Conservation (phyloP, 192 early-diverging fungal species). For the Polychytrium aggregatum region DNA sequence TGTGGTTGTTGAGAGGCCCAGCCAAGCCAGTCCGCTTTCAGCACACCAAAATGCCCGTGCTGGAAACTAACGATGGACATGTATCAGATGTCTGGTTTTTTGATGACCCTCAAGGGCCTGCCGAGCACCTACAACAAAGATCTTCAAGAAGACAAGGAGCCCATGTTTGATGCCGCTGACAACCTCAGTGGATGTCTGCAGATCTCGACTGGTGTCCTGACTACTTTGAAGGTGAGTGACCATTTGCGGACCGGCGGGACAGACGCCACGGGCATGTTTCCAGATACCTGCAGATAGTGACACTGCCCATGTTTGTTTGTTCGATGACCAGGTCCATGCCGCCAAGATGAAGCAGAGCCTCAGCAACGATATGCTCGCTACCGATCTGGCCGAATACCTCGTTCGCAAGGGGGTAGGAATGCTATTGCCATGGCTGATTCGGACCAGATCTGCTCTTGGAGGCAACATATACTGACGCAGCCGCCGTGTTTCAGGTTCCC, state of each 20-base stretch:
- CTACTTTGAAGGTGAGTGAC: conserved; percentile 62
- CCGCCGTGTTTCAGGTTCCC: conserved; percentile 51
- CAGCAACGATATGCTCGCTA: conserved; percentile 91
- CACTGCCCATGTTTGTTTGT: too few species aligned
- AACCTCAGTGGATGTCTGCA: conserved; percentile 81
- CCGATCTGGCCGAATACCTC: conserved; percentile 95
- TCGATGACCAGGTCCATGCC: conserved; percentile 51
- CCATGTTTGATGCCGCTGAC: conserved; percentile 91
- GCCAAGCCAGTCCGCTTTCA: too few species aligned
- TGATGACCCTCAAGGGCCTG: conserved; percentile 97
- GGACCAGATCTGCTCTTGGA: not conserved
- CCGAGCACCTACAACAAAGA: conserved; percentile 99
- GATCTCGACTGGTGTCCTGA: conserved; percentile 82
- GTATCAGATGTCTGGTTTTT: conserved; percentile 72
- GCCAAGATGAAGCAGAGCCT: conserved; percentile 74
- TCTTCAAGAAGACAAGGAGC: conserved; percentile 98
- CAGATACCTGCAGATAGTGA: not conserved
- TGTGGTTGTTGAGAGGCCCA: too few species aligned
- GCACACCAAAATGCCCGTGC: too few species aligned
- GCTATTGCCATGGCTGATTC: not conserved
- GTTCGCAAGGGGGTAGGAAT: conserved; percentile 78
- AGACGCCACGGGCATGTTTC: not conserved
- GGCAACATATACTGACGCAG: not conserved
- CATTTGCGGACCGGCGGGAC: not conserved
- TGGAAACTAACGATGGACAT: not conserved